Evolutionary conservation across 208 protist genomes (phyloP).

Genomic region (Trypanosomatidae sp.): DNA sequence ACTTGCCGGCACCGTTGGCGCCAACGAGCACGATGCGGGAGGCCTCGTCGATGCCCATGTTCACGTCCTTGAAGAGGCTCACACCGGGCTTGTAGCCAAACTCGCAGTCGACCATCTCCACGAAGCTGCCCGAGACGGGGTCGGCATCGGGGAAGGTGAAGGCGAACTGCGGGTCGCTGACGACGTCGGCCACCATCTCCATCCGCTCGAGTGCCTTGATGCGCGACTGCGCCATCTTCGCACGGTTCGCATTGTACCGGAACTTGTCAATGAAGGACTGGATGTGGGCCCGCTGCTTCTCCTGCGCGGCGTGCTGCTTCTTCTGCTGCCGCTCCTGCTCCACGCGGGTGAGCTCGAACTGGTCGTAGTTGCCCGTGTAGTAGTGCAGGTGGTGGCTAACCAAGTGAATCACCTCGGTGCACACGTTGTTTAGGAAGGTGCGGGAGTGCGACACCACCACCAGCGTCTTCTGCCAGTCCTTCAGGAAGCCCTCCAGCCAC

Average conservation of each 20-base stretch:
- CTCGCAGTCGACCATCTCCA: constrained; percentile 90
- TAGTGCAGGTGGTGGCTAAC: constrained; percentile 82
- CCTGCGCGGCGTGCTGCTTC: constrained; percentile 89
- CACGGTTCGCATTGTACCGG: constrained; percentile 88
- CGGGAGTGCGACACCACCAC: constrained; percentile 98
- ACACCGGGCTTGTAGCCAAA: constrained; percentile 91
- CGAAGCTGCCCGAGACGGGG: constrained; percentile 66
- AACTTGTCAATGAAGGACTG: constrained; percentile 96
- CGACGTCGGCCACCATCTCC: constrained; percentile 83
- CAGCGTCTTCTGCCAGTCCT: constrained; percentile 94
- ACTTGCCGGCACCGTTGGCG: constrained; percentile 94
- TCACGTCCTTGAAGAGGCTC: constrained; percentile 91
- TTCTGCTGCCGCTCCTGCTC: constrained; percentile 89
- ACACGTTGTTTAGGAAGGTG: constrained; percentile 96
- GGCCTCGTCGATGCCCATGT: constrained; percentile 88
- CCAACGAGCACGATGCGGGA: constrained; percentile 92
- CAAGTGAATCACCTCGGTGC: constrained; percentile 94
- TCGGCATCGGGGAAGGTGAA: constrained; percentile 93
- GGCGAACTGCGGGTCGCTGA: constrained; percentile 88
- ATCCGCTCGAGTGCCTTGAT: constrained; percentile 95
- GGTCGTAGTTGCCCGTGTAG: constrained; percentile 95
- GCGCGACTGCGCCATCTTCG: constrained; percentile 94
- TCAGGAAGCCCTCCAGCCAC: constrained; percentile 98
- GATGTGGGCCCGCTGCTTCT: constrained; percentile 90
- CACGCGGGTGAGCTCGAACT: constrained; percentile 90